Evolutionary conservation across 1,284 basidiomycete genomes (phyloP).

Genomic region (Hemileia vastatrix): DNA sequence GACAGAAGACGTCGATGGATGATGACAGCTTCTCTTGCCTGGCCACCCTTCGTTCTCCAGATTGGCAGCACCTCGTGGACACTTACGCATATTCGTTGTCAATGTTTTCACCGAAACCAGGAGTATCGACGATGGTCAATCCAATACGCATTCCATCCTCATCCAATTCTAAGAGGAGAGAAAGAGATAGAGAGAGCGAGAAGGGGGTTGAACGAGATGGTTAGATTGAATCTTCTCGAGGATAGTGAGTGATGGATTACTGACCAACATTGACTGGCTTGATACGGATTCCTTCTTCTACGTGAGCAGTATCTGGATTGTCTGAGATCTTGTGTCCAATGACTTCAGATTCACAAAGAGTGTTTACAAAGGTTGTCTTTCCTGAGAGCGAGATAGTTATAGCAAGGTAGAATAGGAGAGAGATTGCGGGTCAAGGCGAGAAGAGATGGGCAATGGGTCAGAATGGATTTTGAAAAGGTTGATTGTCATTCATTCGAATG

Average conservation of each 20-base stretch:
- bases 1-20: too few relatives aligned
- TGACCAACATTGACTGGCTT: slow-evolving; percentile 86
- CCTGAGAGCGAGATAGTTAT: too few relatives aligned
- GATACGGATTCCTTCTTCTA: slow-evolving; percentile 89
- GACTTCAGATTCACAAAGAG: slow-evolving; percentile 47
- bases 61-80: not conserved
- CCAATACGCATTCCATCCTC: slow-evolving; percentile 98
- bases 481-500: too few relatives aligned
- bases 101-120: slow-evolving; percentile 97
- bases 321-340: slow-evolving; percentile 67
- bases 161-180: slow-evolving; percentile 62
- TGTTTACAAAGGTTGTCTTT: too few relatives aligned
- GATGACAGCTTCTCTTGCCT: not conserved
- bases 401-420: too few relatives aligned
- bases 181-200: not conserved
- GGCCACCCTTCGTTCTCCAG: not conserved
- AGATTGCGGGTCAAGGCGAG: too few relatives aligned
- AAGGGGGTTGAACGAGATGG: not conserved
- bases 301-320: slow-evolving; percentile 76
- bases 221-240: not conserved
- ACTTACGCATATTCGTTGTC: slow-evolving; percentile 81
- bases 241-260: slow-evolving; percentile 44
- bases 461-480: too few relatives aligned
- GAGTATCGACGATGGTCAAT: slow-evolving; percentile 95
- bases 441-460: too few relatives aligned